phyloP scores from a whole-genome alignment of 2,329 filamentous ascomycete genomes.

The Cordyceps tenuipes region DNA sequence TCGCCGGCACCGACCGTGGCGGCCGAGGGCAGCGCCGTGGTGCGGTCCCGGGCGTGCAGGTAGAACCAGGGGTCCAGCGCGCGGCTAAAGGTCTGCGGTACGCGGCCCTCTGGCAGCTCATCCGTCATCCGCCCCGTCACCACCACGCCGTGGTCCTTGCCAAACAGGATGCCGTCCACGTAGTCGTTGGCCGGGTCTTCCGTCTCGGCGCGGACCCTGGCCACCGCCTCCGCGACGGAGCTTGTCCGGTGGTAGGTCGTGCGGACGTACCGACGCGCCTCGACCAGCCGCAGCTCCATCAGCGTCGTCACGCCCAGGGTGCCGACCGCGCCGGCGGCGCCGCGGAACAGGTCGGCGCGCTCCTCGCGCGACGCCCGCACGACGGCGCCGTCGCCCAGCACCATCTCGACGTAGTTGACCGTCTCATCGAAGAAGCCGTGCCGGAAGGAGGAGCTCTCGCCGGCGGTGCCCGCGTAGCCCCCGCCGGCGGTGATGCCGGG shows the following conservation, averaged over 20 bases:
- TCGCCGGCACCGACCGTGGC: conserved; percentile 1
- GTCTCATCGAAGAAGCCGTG: conserved; percentile 65
- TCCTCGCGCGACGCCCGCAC: conserved; percentile 39
- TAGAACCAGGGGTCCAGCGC: conserved; percentile 70
- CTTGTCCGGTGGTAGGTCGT: conserved; percentile 50
- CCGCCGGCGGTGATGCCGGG: conserved; percentile 68
- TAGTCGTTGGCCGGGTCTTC: conserved; percentile 49
- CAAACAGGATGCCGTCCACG: conserved; percentile 64
- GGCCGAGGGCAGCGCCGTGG: conserved; percentile 19
- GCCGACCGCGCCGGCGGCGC: conserved; percentile 59
- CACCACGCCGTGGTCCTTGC: conserved; percentile 53
- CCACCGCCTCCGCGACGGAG: conserved; percentile 39
- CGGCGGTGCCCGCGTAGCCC: conserved; percentile 61
- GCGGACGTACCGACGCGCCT: conserved; percentile 53
- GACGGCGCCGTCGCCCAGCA: conserved; percentile 58
- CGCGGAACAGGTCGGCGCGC: conserved; percentile 51
- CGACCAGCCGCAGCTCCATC: conserved; percentile 54
- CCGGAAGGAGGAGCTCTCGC: conserved; percentile 61
- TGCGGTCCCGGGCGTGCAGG: conserved; percentile 53
- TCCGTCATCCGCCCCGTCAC: conserved; percentile 56
- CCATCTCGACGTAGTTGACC: conserved; percentile 57
- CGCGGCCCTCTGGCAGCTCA: conserved; percentile 30
- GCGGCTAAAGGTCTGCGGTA: conserved; percentile 47
- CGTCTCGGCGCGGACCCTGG: conserved; percentile 41
- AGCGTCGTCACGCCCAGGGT: conserved; percentile 60